These are phyloP conservation scores for Zygosaccharomyces siamensis DNA, from an alignment of 805 yeast genomes.

Conservation along the genomic window DNA sequence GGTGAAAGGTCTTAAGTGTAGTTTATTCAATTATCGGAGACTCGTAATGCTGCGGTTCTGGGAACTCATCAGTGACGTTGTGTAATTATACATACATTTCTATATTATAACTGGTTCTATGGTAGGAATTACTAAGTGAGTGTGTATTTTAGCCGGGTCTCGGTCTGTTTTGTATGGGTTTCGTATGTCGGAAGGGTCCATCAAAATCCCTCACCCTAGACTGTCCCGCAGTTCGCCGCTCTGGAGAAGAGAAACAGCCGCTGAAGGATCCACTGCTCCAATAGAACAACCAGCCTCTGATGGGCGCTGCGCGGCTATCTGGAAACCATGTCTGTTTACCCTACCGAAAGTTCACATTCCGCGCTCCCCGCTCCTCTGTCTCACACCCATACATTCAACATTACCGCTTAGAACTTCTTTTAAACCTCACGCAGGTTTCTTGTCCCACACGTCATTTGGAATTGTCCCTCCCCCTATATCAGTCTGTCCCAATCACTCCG, in stretches of 20 bases:
- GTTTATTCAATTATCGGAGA: not conserved
- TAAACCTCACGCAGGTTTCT: not conserved
- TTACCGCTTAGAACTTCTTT: not conserved
- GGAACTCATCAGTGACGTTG: not conserved
- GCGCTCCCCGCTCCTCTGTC: not conserved
- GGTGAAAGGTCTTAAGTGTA: slow-evolving; percentile 70
- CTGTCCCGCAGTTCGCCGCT: no score
- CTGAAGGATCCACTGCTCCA: no score
- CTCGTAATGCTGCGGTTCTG: not conserved
- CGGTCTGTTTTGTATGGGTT: no score
- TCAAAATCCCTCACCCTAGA: no score
- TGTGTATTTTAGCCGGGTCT: not conserved
- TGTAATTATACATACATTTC: not conserved
- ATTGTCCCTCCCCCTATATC: not conserved
- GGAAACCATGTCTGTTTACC: no score
- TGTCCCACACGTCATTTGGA: slow-evolving; percentile 1
- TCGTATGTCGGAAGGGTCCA: not conserved
- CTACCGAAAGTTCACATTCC: no score
- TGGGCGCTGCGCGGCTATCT: no score
- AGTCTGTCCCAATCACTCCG: not conserved
- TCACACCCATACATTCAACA: not conserved
- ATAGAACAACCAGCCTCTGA: no score
- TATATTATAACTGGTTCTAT: not conserved
- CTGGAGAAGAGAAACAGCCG: no score
- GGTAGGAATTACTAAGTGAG: not conserved